Evolutionary conservation across 2,329 filamentous ascomycete species (phyloP), one percentile per base, ranked within the genome.

Genomic region (Colletotrichum sp.): DNA sequence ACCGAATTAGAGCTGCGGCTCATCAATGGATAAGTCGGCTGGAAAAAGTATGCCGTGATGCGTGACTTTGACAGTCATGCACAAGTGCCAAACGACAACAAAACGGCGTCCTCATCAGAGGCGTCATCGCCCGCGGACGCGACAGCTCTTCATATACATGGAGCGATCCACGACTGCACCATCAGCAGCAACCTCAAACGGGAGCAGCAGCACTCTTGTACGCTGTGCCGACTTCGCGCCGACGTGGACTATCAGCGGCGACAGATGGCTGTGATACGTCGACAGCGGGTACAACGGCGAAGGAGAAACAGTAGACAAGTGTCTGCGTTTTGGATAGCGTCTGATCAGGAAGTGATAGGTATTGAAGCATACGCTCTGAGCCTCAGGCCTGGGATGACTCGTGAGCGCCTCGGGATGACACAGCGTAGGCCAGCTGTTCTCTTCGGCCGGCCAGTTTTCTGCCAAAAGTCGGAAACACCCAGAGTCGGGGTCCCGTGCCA

Each of bases 361-460:
- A 13, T n/a, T 60, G 44, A 24, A 21, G 26, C 34, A 18, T 55
- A 15, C 39, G 30, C 36, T 36, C 44, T 32, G 39, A 36, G 59
- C 59, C 39, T 59, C 13, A 60, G 26, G 32, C 21, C 44, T 55
- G 59, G 65, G 74, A 76, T 76, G 69, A 68, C 73, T 76, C 63
- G 39, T 28, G 57, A 30, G 39, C 24, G 55, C 73, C 30, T 59
- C 69, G 57, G 55, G 55, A 76, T 76, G 70, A 76, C 70, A 73
- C 65, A 44, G 32, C 73, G 57, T 65, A 59, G 70, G 74, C 74
- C 70, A 76, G 74, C 59, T 76, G 70, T 69, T 76, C 74, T 60
- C 30, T 67, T 69, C 34, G 39, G 44, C 34, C 34, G 28, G 32
- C n/a, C 57, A 60, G 26, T 49, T 44, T 59, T 57, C 65, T 64